These are phyloP conservation scores for Physocladia obscura DNA, from an alignment of 192 early-diverging fungal species.

Conservation along the genomic window DNA sequence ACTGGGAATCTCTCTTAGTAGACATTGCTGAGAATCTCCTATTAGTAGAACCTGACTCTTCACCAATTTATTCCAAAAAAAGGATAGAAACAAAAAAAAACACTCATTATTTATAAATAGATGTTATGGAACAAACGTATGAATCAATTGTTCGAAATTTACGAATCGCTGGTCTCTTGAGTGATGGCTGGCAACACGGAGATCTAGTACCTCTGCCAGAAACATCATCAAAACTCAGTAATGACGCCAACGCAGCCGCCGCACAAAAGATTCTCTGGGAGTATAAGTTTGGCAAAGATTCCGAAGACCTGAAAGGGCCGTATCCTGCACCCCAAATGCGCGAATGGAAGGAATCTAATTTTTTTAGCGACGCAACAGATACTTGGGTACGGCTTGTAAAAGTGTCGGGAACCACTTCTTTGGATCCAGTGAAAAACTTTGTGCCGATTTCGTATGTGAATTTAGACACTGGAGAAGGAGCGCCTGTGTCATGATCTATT, in stretches of 20 bases:
- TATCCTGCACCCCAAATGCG: slow-evolving; percentile 26
- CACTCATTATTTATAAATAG: too few relatives aligned
- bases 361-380: neutral
- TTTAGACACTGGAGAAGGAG: slow-evolving; percentile 1
- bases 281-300: slow-evolving; percentile 27
- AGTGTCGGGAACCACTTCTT: neutral
- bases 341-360: slow-evolving; percentile 18
- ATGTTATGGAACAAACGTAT: slow-evolving; percentile 46
- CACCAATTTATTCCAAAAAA: too few relatives aligned
- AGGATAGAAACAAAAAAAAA: too few relatives aligned
- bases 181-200: slow-evolving; percentile 45
- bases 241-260: neutral
- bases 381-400: slow-evolving; percentile 24
- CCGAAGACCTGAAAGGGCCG: slow-evolving; percentile 32
- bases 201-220: slow-evolving; percentile 11
- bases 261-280: slow-evolving; percentile 26
- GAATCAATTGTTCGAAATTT: slow-evolving; percentile 49
- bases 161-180: slow-evolving; percentile 32
- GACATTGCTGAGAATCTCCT: slow-evolving; percentile 19
- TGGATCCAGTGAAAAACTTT: slow-evolving; percentile 20
- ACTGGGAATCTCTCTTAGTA: slow-evolving; percentile 29
- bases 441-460: slow-evolving; percentile 2
- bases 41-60: slow-evolving; percentile 17
- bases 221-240: neutral
- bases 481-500: neutral